Conservation (phyloP, 2,329 filamentous ascomycete species). For the Colletotrichum gloeosporioides region DNA sequence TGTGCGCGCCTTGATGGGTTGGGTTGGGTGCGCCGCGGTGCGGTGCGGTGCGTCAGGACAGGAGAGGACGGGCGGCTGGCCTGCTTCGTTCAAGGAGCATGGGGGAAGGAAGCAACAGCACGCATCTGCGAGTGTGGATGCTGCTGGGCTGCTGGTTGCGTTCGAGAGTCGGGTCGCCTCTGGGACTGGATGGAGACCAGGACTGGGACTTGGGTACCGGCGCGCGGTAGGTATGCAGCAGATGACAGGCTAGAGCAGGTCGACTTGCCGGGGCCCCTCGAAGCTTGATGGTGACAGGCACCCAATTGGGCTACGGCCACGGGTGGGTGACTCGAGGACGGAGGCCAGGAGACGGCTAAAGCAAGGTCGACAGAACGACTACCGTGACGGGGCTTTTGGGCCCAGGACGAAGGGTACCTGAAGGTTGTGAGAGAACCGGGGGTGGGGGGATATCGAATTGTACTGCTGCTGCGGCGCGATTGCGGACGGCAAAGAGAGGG, state of each 20-base stretch:
- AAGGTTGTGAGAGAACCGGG: background rate
- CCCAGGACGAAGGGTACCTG: background rate
- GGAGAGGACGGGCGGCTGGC: constrained; percentile 11
- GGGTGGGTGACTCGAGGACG: constrained; percentile 13
- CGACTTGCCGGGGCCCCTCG: constrained; percentile 22
- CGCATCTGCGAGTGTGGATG: constrained; percentile 7
- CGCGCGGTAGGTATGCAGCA: constrained; percentile 12
- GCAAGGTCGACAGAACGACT: constrained; percentile 12
- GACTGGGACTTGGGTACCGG: constrained; percentile 8
- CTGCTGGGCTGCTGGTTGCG: constrained; percentile 11
- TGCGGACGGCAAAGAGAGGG: background rate
- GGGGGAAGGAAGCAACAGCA: background rate
- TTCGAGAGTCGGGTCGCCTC: constrained; percentile 18
- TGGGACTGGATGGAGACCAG: background rate
- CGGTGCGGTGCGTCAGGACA: constrained; percentile 18
- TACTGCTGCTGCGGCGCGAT: background rate
- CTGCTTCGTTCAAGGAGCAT: constrained; percentile 4
- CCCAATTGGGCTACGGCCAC: constrained; percentile 20
- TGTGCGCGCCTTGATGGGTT: constrained; percentile 17
- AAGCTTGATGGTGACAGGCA: constrained; percentile 26
- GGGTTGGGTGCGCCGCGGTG: constrained; percentile 13
- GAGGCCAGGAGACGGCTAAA: constrained; percentile 1
- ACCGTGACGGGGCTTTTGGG: background rate
- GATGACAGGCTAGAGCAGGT: constrained; percentile 21
- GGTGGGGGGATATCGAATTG: background rate